Conservation (phyloP, 2,329 filamentous ascomycete species). For the Chaetomiaceae sp. region DNA sequence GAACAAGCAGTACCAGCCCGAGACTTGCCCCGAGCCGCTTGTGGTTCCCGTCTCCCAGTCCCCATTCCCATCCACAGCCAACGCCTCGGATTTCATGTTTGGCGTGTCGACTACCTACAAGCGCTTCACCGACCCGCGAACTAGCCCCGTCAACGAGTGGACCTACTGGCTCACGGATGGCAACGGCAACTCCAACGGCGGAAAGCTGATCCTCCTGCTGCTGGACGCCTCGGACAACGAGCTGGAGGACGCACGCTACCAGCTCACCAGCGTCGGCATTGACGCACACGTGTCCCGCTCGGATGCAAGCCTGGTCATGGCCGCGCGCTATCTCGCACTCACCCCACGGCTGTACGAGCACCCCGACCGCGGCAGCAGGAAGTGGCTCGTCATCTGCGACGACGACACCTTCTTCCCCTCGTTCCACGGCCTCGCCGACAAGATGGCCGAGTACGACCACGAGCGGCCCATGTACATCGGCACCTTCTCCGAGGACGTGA, state of each 20-base stretch:
- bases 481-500: slow-evolving; percentile 56
- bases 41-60: slow-evolving; percentile 48
- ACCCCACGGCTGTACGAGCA: slow-evolving; percentile 52
- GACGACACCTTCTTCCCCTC: slow-evolving; percentile 63
- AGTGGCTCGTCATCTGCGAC: slow-evolving; percentile 59
- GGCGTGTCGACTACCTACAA: slow-evolving; percentile 55
- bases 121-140: slow-evolving; percentile 47
- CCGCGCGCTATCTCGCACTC: slow-evolving; percentile 52
- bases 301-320: slow-evolving; percentile 51
- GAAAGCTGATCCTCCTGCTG: slow-evolving; percentile 50
- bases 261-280: slow-evolving; percentile 46
- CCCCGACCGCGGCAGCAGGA: slow-evolving; percentile 42
- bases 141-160: slow-evolving; percentile 54
- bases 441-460: slow-evolving; percentile 48
- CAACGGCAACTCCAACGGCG: slow-evolving; percentile 51
- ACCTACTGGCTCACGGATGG: slow-evolving; percentile 56
- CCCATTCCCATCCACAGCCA: slow-evolving; percentile 44
- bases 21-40: slow-evolving; percentile 46
- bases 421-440: slow-evolving; percentile 49
- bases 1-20: slow-evolving; percentile 36
- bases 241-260: slow-evolving; percentile 44
- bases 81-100: slow-evolving; percentile 54
- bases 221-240: slow-evolving; percentile 49
- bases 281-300: slow-evolving; percentile 54
- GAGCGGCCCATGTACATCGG: slow-evolving; percentile 53